Percentiles rank a stretch among this genome's conserved stretches.
phyloP scores from a whole-genome alignment of 352 stramenopile genomes.

The Phytophthora europaea region DNA sequence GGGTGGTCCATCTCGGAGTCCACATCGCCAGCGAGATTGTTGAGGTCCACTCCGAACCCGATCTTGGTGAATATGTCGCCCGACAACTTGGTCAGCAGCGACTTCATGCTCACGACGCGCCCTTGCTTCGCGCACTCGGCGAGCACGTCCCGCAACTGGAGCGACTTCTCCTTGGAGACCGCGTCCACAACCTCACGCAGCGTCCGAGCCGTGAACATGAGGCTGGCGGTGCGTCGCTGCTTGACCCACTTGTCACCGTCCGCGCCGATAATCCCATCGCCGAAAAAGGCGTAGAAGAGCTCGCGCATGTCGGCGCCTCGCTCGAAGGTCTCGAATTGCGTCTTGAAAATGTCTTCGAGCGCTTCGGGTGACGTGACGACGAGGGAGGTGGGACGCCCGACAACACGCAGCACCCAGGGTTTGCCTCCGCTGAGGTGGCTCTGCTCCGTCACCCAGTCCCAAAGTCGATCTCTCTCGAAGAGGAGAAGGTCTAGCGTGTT shows the following conservation, averaged over 20 bases:
- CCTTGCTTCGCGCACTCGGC: slow-evolving; percentile 1
- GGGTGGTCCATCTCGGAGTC: slow-evolving; percentile 25
- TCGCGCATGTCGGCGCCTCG: slow-evolving; percentile 26
- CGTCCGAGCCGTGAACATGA: slow-evolving; percentile 67
- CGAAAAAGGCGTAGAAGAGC: slow-evolving; percentile 49
- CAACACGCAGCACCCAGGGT: slow-evolving; percentile 52
- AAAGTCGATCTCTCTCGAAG: slow-evolving; percentile 46
- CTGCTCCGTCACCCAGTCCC: slow-evolving; percentile 70
- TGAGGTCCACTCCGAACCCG: slow-evolving; percentile 74
- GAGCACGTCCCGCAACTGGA: slow-evolving; percentile 40
- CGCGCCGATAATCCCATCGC: slow-evolving; percentile 57
- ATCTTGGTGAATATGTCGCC: slow-evolving; percentile 80
- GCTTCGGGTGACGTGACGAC: slow-evolving; percentile 48
- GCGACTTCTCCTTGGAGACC: slow-evolving; percentile 35
- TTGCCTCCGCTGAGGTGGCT: slow-evolving; percentile 35
- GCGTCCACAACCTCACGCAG: slow-evolving; percentile 42
- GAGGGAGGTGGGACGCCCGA: slow-evolving; percentile 44
- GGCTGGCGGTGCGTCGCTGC: slow-evolving; percentile 73
- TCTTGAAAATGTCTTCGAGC: slow-evolving; percentile 41
- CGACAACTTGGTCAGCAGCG: slow-evolving; percentile 58
- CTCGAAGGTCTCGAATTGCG: slow-evolving; percentile 64
- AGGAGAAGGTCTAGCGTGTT: slow-evolving; percentile 45
- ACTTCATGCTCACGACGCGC: slow-evolving; percentile 41
- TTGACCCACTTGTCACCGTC: slow-evolving; percentile 56
- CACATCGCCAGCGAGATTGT: slow-evolving; percentile 44